Conservation (phyloP, 2,329 filamentous ascomycete species). For the Diaporthe destruens region DNA sequence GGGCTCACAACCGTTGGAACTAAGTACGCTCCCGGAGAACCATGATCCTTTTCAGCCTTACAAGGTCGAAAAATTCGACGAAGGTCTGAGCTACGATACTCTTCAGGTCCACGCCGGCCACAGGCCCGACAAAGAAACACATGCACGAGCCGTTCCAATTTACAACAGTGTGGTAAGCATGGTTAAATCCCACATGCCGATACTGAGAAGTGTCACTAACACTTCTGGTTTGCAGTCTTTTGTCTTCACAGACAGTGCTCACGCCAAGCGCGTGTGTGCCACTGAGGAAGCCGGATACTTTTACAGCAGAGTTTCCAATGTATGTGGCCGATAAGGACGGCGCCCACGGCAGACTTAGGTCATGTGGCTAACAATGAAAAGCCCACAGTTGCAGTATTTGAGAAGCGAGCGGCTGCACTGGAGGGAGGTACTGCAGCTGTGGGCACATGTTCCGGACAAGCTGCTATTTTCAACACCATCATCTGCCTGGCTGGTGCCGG, state of each 20-base stretch:
- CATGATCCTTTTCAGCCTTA: conserved; percentile 16
- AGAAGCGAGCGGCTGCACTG: conserved; percentile 94
- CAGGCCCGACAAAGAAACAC: conserved; percentile 28
- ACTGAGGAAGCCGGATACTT: conserved; percentile 27
- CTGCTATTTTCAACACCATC: conserved; percentile 92
- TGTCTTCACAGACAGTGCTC: conserved; percentile 26
- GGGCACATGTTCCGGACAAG: conserved; percentile 86
- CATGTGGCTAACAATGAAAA: conserved; percentile 49
- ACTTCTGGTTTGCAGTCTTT: background rate
- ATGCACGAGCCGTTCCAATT: conserved; percentile 14
- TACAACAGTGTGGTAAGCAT: conserved; percentile 20
- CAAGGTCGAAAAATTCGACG: conserved; percentile 21
- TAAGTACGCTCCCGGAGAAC: conserved; percentile 2
- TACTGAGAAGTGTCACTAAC: background rate
- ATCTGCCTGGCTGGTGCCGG: conserved; percentile 84
- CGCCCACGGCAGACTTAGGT: rapidly evolving
- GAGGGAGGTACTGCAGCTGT: conserved; percentile 92
- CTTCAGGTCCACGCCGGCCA: conserved; percentile 16
- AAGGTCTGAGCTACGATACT: conserved; percentile 11
- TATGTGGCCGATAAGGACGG: background rate
- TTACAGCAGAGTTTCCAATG: conserved; percentile 26
- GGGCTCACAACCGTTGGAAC: background rate
- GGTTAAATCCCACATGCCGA: rapidly evolving
- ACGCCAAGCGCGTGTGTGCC: conserved; percentile 18
- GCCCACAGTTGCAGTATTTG: conserved; percentile 95